Base-by-base conservation (phyloP, 768 basidiomycete species). In the Epithele typhae region DNA sequence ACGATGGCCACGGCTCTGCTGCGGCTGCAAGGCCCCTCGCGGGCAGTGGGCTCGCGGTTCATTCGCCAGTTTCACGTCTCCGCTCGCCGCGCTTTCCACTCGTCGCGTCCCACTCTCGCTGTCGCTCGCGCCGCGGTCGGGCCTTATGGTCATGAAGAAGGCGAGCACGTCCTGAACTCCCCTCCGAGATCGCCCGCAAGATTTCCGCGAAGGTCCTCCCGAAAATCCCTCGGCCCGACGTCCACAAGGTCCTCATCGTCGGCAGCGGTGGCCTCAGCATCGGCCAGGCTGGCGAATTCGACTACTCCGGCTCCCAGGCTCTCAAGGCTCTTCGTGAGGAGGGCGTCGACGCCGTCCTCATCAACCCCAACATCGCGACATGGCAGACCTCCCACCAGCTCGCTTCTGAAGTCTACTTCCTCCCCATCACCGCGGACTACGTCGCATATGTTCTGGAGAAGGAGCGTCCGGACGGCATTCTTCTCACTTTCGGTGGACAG, bases 361-460 rank as follows among this genome's bases (percentile, higher is more conserved):
- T 99, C 66, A 99, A 98, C 67, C 96, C 96, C 38, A 98, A 99
- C 64, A 97, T 98, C 54, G 95, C 96, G 35, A 98, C 96, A 24
- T 97, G 95, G 87, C 96, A 99, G 69, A 98, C 96, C 1, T 97
- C 94, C 7, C 96, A 99, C 64, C 84, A 97, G 65, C 76, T 99
- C 53, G 96, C 96, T 23, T 87, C 87, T 1, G 91, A 97, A 64
- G 92, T 98, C 56, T 99, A 98, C 71, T 99, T 98, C 71, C 69
- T 99, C 27, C 96, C 96, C 38, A 81, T 99, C 59, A 97, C 96
- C 0, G 70, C 90, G 42, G 96, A 98, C 67, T 98, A 98, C 67
- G 96, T 99, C 53, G 95, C 96, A 52, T 97, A 97, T 62, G 92
- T 99, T 22, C 74, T 98, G 64, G 96, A 99, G 73, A 96, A 95